These are phyloP conservation scores for Cynanchum wilfordii DNA, from an alignment of 257 asterid genomes.

Conservation along the genomic window DNA sequence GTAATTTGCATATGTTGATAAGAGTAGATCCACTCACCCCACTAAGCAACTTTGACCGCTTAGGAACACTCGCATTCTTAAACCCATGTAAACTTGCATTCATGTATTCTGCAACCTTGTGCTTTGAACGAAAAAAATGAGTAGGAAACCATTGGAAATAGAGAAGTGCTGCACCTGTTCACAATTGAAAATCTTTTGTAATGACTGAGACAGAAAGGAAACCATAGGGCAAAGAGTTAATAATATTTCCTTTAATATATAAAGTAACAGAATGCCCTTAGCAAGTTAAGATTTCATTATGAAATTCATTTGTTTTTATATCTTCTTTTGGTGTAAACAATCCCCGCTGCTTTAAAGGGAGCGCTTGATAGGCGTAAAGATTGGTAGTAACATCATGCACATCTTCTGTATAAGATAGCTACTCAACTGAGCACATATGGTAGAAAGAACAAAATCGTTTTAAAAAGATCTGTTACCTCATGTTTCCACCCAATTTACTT, in stretches of 20 bases:
- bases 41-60: slow-evolving; percentile 24
- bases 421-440: neutral
- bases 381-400: neutral
- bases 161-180: slow-evolving; percentile 50
- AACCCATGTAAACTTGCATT: slow-evolving; percentile 52
- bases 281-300: neutral
- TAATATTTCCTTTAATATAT: neutral
- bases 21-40: slow-evolving; percentile 20
- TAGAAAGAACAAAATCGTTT: neutral
- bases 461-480: slow-evolving; percentile 42
- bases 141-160: slow-evolving; percentile 39
- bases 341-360: neutral
- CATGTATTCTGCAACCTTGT: slow-evolving; percentile 49
- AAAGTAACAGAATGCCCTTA: neutral
- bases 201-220: neutral
- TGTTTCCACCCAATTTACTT: slow-evolving; percentile 37
- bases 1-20: neutral
- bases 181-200: slow-evolving; percentile 7
- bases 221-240: neutral
- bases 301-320: neutral
- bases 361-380: neutral
- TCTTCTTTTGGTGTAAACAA: neutral
- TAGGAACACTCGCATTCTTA: slow-evolving; percentile 32
- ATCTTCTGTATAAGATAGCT: neutral
- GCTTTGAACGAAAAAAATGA: slow-evolving; percentile 59